Conservation (phyloP, 257 asterid genomes). For the Nicotiana tabacum region DNA sequence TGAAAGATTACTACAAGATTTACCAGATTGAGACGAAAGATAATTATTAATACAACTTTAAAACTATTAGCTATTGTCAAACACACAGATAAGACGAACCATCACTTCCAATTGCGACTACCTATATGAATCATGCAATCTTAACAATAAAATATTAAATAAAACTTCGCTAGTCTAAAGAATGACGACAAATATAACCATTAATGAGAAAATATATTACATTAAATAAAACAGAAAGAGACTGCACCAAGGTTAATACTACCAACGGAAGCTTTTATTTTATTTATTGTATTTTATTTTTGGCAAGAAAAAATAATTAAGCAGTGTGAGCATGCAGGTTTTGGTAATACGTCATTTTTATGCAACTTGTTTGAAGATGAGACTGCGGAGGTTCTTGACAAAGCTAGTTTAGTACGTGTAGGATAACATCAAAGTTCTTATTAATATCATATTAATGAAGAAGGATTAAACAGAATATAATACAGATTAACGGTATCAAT, state of each 20-base stretch:
- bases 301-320: neutral
- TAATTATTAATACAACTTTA: no score
- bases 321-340: neutral
- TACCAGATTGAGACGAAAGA: neutral
- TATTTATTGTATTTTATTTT: neutral
- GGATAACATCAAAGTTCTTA: neutral
- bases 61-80: neutral
- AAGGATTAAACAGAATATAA: neutral
- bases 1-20: neutral
- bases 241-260: neutral
- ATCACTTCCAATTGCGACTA: neutral
- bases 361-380: neutral
- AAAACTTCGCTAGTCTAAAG: neutral
- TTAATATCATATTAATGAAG: neutral
- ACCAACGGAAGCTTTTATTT: neutral
- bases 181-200: neutral
- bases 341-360: neutral
- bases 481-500: neutral
- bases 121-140: neutral
- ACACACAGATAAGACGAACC: neutral
- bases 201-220: neutral
- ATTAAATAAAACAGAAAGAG: neutral
- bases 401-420: neutral
- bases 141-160: neutral
- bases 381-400: neutral